Evolutionary conservation across 257 asterid genomes (phyloP).

Genomic region (Nicotiana sylvestris): DNA sequence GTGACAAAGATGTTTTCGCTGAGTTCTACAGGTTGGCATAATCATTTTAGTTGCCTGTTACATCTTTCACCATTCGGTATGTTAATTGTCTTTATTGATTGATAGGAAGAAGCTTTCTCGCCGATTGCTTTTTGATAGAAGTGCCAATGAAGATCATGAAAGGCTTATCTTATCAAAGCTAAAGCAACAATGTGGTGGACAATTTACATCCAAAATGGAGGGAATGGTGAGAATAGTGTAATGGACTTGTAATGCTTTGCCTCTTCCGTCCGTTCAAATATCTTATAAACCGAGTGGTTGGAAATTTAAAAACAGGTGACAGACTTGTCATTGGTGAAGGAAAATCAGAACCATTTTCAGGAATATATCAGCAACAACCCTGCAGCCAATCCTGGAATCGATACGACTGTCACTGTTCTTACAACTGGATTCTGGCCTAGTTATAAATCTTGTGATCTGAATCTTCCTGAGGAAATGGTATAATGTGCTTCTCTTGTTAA

Average conservation of each 20-base stretch:
- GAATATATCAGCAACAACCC: conserved; percentile 29
- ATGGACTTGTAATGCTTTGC: not conserved
- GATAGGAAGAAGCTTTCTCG: conserved; percentile 57
- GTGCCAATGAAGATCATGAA: conserved; percentile 48
- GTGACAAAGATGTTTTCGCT: conserved; percentile 52
- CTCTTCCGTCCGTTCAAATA: not conserved
- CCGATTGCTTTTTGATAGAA: conserved; percentile 43
- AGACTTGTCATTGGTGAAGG: conserved; percentile 44
- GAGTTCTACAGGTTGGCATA: conserved; percentile 42
- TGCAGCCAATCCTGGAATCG: conserved; percentile 38
- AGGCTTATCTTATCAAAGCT: conserved; percentile 40
- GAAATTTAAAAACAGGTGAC: conserved; percentile 35
- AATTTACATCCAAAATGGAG: conserved; percentile 62
- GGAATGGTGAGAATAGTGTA: conserved; percentile 42
- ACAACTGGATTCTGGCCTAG: conserved; percentile 66
- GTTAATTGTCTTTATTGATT: not conserved
- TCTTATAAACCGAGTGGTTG: not conserved
- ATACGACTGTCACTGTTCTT: conserved; percentile 40
- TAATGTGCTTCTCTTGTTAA: not conserved
- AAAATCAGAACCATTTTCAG: conserved; percentile 33
- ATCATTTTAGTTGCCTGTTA: conserved; percentile 1
- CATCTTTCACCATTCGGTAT: not conserved
- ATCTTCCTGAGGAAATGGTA: conserved; percentile 60
- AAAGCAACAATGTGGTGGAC: conserved; percentile 52
- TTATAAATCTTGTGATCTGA: conserved; percentile 47